phyloP scores from a whole-genome alignment of 225 moss, liverwort and hornwort genomes.

The Pleurozium schreberi region DNA sequence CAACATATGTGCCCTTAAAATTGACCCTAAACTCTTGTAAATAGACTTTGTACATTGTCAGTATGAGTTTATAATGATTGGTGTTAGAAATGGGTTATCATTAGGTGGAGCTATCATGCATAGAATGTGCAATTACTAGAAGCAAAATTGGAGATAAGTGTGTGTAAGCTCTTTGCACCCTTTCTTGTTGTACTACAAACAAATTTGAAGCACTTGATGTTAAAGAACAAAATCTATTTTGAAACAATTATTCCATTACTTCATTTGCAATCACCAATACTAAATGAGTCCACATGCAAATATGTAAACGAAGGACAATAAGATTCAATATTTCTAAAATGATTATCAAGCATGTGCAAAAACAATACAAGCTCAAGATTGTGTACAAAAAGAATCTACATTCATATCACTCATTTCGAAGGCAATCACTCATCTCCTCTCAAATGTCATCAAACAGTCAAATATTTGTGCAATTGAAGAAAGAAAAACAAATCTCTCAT shows the following conservation, averaged over 20 bases:
- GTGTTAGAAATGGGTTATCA: background rate
- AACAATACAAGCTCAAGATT: background rate
- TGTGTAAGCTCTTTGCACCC: background rate
- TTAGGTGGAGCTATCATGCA: accelerated
- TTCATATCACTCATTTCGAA: background rate
- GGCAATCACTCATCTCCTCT: too few relatives aligned
- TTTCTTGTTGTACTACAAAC: accelerated
- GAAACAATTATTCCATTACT: background rate
- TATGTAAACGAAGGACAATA: background rate
- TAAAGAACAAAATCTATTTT: background rate
- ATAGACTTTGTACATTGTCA: background rate
- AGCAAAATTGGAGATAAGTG: background rate
- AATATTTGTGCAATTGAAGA: background rate
- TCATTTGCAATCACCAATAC: accelerated
- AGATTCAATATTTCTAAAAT: background rate
- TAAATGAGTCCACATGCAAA: background rate
- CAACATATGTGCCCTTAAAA: accelerated
- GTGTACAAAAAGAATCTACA: background rate
- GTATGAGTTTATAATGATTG: background rate
- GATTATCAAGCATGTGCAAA: background rate
- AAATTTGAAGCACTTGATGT: background rate
- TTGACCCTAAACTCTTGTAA: too few relatives aligned
- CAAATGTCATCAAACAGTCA: background rate
- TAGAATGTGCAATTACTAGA: background rate
- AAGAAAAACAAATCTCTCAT: too few relatives aligned